phyloP scores from a whole-genome alignment of 2,329 filamentous ascomycete species.

The Pseudogymnoascus sp. region DNA sequence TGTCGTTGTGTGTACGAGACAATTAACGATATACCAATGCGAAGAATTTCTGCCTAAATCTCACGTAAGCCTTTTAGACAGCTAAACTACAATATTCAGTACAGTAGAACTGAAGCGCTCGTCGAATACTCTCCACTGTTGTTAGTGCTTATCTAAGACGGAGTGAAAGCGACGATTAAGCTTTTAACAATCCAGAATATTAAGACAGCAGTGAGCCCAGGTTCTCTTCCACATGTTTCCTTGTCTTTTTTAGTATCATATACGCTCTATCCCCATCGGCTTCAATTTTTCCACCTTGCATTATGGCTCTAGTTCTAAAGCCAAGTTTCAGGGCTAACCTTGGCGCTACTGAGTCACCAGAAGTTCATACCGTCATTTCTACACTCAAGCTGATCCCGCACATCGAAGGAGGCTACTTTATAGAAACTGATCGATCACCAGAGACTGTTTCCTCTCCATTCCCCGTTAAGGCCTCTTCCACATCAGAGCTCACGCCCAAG shows the following conservation, averaged over 20 bases:
- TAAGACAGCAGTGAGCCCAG: not conserved
- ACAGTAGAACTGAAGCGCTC: not conserved
- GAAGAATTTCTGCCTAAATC: not conserved
- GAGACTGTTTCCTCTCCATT: constrained; percentile 48
- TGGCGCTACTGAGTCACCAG: constrained; percentile 26
- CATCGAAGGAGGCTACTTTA: constrained; percentile 57
- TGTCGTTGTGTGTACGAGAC: not conserved
- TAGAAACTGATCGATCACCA: constrained; percentile 49
- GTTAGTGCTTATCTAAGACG: not conserved
- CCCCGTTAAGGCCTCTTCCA: constrained; percentile 32
- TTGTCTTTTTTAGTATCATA: not conserved
- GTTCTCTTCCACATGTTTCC: not conserved
- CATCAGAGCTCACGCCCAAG: constrained; percentile 28
- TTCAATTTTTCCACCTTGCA: not conserved
- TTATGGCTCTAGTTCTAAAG: constrained; percentile 16
- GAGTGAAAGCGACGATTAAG: not conserved
- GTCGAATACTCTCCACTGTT: not conserved
- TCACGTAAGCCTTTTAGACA: not conserved
- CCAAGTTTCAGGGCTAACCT: constrained; percentile 24
- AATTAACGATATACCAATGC: not conserved
- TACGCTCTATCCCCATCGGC: not conserved
- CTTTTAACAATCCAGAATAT: not conserved
- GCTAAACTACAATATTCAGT: not conserved
- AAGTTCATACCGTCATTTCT: constrained; percentile 33
- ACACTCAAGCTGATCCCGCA: constrained; percentile 44